These are phyloP conservation scores for Trichopus zeylanicus DNA, from an alignment of 116 monocot species.

Conservation along the genomic window DNA sequence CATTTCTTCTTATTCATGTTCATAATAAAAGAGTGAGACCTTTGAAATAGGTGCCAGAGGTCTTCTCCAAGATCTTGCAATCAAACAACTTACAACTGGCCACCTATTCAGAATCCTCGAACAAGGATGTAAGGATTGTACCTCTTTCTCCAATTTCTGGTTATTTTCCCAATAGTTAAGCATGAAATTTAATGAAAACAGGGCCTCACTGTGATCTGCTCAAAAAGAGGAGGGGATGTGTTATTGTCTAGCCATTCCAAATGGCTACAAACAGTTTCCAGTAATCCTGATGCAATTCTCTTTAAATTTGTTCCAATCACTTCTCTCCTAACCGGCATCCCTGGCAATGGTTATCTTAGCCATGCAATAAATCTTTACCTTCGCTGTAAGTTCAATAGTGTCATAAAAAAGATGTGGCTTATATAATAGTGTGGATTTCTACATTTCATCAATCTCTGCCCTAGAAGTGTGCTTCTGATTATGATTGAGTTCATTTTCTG, in stretches of 20 bases:
- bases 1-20: background rate
- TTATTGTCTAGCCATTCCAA: slow-evolving; percentile 49
- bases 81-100: slow-evolving; percentile 58
- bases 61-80: slow-evolving; percentile 71
- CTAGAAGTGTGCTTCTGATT: too few species aligned
- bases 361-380: slow-evolving; percentile 97
- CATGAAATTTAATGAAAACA: slow-evolving; percentile 18
- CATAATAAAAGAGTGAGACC: slow-evolving; percentile 6
- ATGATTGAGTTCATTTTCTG: background rate
- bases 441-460: too few species aligned
- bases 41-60: slow-evolving; percentile 66
- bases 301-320: slow-evolving; percentile 97
- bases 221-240: slow-evolving; percentile 80
- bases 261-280: slow-evolving; percentile 83
- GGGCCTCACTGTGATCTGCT: slow-evolving; percentile 82
- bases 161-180: slow-evolving; percentile 6
- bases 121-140: slow-evolving; percentile 67
- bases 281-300: slow-evolving; percentile 65
- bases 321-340: slow-evolving; percentile 84
- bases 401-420: background rate
- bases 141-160: background rate
- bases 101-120: slow-evolving; percentile 70
- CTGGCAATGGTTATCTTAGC: slow-evolving; percentile 96
- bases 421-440: too few species aligned
- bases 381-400: slow-evolving; percentile 63